Evolutionary conservation across 2,329 filamentous ascomycete species (phyloP).

Genomic region (Alternaria sp.): DNA sequence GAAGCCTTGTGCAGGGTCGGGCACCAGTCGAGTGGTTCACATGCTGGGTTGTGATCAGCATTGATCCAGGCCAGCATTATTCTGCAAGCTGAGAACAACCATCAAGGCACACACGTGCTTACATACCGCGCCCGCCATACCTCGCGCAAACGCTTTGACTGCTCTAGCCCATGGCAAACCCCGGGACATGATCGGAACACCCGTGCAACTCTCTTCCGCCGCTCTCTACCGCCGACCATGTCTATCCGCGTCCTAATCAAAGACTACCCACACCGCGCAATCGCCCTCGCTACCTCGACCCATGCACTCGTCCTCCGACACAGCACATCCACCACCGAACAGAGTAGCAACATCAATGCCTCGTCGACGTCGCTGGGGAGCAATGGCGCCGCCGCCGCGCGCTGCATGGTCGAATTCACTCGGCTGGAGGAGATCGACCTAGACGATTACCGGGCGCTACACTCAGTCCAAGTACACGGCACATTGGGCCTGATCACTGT

Average conservation of each 20-base stretch:
- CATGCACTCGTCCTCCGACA: conserved; percentile 88
- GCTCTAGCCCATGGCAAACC: conserved; percentile 4
- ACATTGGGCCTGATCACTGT: conserved; percentile 89
- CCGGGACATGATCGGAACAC: conserved; percentile 36
- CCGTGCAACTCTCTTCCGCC: conserved; percentile 14
- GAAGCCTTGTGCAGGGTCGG: conserved; percentile 26
- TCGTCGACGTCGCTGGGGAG: conserved; percentile 62
- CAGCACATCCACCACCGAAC: conserved; percentile 70
- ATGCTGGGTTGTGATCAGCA: conserved; percentile 25
- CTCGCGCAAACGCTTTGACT: conserved; percentile 5
- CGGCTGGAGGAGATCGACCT: conserved; percentile 71
- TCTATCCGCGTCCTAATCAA: conserved; percentile 80
- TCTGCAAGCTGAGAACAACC: conserved; percentile 25
- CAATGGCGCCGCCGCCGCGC: conserved; percentile 54
- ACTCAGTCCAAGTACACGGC: conserved; percentile 78
- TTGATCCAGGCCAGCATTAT: conserved; percentile 21
- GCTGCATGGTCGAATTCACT: conserved; percentile 90
- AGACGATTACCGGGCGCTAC: conserved; percentile 78
- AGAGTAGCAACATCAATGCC: conserved; percentile 61
- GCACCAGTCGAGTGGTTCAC: conserved; percentile 28
- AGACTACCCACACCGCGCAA: conserved; percentile 85
- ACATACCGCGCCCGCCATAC: conserved; percentile 23
- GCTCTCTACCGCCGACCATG: conserved; percentile 39
- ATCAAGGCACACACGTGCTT: conserved; percentile 35
- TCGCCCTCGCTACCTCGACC: conserved; percentile 81